Percentiles rank a stretch among this genome's conserved stretches.
These are phyloP conservation scores for Eutrema salsugineum DNA, from an alignment of 441 rosid genomes.

Conservation along the genomic window DNA sequence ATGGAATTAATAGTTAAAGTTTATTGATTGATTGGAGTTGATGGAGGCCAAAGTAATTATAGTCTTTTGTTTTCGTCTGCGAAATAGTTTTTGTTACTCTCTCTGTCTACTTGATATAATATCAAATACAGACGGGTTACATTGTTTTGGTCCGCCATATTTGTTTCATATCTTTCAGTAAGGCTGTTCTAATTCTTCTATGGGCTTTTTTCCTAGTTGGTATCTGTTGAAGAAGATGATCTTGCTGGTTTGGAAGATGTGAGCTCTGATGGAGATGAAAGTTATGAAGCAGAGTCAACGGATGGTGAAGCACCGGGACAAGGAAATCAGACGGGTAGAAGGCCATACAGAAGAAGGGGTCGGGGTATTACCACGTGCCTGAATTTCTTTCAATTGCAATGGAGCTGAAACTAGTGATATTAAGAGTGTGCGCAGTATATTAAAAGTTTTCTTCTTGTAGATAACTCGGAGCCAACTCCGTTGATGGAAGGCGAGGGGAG, in stretches of 20 bases:
- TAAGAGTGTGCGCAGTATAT: neutral
- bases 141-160: neutral
- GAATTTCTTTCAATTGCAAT: neutral
- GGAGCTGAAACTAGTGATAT: conserved; percentile 7
- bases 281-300: conserved; percentile 89
- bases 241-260: conserved; percentile 99
- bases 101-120: neutral
- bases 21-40: conserved; percentile 3
- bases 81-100: neutral
- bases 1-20: neutral
- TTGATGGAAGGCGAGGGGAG: conserved; percentile 99
- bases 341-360: conserved; percentile 71
- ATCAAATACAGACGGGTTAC: neutral
- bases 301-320: conserved; percentile 73
- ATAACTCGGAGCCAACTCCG: conserved; percentile 72
- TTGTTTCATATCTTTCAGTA: neutral
- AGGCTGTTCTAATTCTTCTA: conserved; percentile 17
- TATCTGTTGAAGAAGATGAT: conserved; percentile 97
- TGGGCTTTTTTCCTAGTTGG: conserved; percentile 57
- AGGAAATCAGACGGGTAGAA: conserved; percentile 73
- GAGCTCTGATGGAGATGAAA: conserved; percentile 94
- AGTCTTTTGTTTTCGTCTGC: neutral
- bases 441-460: conserved; percentile 40
- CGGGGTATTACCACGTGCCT: conserved; percentile 51
- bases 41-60: neutral